A percentile compares a stretch with the other conserved stretches of the same genome.
phyloP scores from a whole-genome alignment of 1,284 basidiomycete species.

The Paramarasmius palmivorus region DNA sequence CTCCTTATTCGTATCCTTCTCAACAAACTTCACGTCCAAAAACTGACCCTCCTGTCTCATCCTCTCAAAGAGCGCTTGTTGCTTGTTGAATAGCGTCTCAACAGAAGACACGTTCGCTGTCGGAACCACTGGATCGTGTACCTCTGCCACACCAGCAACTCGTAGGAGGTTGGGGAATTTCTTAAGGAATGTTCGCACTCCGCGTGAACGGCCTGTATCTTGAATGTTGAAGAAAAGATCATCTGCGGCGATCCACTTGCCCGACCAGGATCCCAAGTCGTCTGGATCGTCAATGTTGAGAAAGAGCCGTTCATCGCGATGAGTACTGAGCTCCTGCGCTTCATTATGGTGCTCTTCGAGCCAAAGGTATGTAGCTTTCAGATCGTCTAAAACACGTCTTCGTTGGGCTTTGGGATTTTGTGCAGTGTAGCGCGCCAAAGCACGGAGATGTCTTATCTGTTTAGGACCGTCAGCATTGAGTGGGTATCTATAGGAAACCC shows the following conservation, averaged over 20 bases:
- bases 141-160: slow-evolving; percentile 30
- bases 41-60: slow-evolving; percentile 28
- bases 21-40: slow-evolving; percentile 31
- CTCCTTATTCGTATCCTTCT: slow-evolving; percentile 17
- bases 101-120: slow-evolving; percentile 6
- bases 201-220: slow-evolving; percentile 22
- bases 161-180: slow-evolving; percentile 31
- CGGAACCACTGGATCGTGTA: slow-evolving; percentile 19
- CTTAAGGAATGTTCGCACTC: slow-evolving; percentile 30
- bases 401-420: no score
- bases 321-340: slow-evolving; percentile 14
- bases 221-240: slow-evolving; percentile 33
- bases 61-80: slow-evolving; percentile 25
- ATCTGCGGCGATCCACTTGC: slow-evolving; percentile 34
- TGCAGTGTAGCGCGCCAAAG: slow-evolving; percentile 28
- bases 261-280: slow-evolving; percentile 20
- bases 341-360: slow-evolving; percentile 27
- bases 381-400: slow-evolving; percentile 33
- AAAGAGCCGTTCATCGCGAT: slow-evolving; percentile 29
- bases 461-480: neutral
- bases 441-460: slow-evolving; percentile 40
- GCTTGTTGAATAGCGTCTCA: slow-evolving; percentile 17
- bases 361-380: slow-evolving; percentile 39
- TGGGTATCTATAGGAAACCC: neutral
- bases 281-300: slow-evolving; percentile 41